Evolutionary conservation across 2,329 filamentous ascomycete genomes (phyloP), one percentile per base, ranked within the genome.

Genomic region (Elsinoe australis): DNA sequence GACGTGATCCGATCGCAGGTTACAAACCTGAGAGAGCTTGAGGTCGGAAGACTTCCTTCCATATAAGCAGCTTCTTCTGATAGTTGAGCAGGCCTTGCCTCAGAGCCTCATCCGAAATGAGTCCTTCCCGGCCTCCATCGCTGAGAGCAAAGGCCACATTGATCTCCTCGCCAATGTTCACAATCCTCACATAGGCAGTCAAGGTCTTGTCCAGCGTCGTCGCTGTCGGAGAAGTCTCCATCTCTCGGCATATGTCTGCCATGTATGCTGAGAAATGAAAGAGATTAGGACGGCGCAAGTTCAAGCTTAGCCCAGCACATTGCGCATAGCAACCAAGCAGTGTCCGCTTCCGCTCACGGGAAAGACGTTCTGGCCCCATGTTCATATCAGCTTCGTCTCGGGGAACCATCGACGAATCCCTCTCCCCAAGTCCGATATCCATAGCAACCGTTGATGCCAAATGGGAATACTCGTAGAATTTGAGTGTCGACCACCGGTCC

Each of bases 121-220:
- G 21, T 8, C 31, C 45, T 29, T 48, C 45, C 21, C 45, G 33
- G 4, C 45, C 45, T 14, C 31, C 45, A 22, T 48, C 78, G 72
- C 49, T 87, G 82, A 52, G 87, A 82, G 73, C 74, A 52, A 87
- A 82, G 54, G 84, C 79, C 22, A 74, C 67, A 7, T 77, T 75
- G 12, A 86, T 74, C 50, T 87, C 81, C 60, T 88, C 85, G 1
- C 77, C 78, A 35, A 87, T 68, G 45, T 72, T 74, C 54, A 80
- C 75, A 21, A 77, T 73, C 67, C 74, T 76, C 1, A 79, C 72
- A 12, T 80, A 66, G 35, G 79, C 76, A 49, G 76, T 79, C 10
- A 83, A 67, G 49, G 74, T 75, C 49, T 67, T 65, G 59, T 82
- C 79, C 2, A 75, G 72, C 0, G 76, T 73, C 5, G 73, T 70